These are phyloP conservation scores for Penicillium lagena DNA, from an alignment of 495 filamentous ascomycete species.

Conservation along the genomic window DNA sequence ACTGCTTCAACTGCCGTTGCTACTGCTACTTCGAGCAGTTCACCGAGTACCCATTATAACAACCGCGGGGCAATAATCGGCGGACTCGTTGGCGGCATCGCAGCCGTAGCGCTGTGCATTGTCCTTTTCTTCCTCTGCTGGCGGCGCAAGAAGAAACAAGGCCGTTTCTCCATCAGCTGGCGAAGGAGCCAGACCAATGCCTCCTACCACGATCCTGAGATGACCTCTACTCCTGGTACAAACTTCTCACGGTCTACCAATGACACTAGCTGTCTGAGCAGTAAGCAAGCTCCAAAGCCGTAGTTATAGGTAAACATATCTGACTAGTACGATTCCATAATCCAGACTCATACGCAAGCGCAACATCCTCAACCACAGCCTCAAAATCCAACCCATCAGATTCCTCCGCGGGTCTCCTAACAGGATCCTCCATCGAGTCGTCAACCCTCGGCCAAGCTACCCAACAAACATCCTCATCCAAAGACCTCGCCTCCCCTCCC, in stretches of 20 bases:
- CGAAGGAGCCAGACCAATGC: background rate
- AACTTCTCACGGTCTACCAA: background rate
- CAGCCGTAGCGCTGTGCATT: conserved; percentile 11
- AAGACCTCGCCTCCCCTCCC: background rate
- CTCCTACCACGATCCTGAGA: conserved; percentile 1
- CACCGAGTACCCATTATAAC: background rate
- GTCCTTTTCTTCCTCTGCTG: conserved; percentile 14
- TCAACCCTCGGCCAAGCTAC: background rate
- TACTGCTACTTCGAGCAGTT: conserved; percentile 2
- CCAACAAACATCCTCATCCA: conserved; percentile 1
- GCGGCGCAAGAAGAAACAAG: conserved; percentile 14
- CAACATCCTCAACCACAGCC: too few species aligned
- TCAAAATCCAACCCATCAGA: too few species aligned
- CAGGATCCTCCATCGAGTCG: too few species aligned
- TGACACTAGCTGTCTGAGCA: background rate
- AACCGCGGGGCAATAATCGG: conserved; percentile 20
- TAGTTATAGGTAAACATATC: background rate
- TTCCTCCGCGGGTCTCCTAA: too few species aligned
- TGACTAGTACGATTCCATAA: too few species aligned
- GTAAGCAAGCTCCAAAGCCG: background rate
- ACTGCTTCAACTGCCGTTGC: background rate
- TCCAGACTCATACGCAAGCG: too few species aligned
- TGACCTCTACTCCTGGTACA: background rate
- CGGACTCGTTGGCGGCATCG: conserved; percentile 17
- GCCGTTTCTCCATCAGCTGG: conserved; percentile 1